phyloP scores from a whole-genome alignment of 257 asterid species.

The Cruciata laevipes region DNA sequence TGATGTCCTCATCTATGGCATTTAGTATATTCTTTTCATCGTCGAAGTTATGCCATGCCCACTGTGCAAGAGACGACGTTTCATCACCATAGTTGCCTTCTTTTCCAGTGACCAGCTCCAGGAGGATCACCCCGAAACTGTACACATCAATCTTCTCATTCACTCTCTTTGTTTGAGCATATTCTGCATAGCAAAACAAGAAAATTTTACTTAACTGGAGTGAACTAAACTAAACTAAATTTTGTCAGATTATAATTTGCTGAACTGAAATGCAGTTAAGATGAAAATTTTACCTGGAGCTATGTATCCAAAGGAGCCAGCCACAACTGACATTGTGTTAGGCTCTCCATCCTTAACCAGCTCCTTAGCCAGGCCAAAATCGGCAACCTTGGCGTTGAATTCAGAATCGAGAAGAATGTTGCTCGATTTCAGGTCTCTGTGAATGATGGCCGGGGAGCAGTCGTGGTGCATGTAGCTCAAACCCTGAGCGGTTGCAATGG shows the following conservation, averaged over 20 bases:
- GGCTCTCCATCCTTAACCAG: conserved; percentile 29
- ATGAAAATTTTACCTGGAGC: conserved; percentile 28
- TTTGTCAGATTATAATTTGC: neutral
- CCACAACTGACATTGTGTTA: conserved; percentile 33
- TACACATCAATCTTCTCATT: conserved; percentile 85
- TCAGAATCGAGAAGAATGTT: conserved; percentile 37
- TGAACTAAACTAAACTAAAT: neutral
- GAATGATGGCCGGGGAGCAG: conserved; percentile 35
- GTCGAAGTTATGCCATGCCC: conserved; percentile 60
- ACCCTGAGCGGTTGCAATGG: conserved; percentile 34
- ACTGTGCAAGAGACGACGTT: conserved; percentile 58
- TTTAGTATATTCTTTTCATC: conserved; percentile 42
- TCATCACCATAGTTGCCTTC: conserved; percentile 73
- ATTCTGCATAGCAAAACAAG: conserved; percentile 41
- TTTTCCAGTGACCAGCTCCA: conserved; percentile 69
- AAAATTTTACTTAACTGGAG: neutral
- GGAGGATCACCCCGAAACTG: conserved; percentile 78
- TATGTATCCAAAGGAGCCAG: conserved; percentile 41
- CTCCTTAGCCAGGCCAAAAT: conserved; percentile 52
- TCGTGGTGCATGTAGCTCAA: conserved; percentile 36
- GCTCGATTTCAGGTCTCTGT: conserved; percentile 53
- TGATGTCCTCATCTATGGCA: conserved; percentile 53
- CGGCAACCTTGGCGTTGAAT: conserved; percentile 52
- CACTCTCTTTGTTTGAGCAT: conserved; percentile 60
- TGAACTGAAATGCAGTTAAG: neutral